Conservation (phyloP, 2,329 filamentous ascomycete genomes). For the Aspergillus novoparasiticus region DNA sequence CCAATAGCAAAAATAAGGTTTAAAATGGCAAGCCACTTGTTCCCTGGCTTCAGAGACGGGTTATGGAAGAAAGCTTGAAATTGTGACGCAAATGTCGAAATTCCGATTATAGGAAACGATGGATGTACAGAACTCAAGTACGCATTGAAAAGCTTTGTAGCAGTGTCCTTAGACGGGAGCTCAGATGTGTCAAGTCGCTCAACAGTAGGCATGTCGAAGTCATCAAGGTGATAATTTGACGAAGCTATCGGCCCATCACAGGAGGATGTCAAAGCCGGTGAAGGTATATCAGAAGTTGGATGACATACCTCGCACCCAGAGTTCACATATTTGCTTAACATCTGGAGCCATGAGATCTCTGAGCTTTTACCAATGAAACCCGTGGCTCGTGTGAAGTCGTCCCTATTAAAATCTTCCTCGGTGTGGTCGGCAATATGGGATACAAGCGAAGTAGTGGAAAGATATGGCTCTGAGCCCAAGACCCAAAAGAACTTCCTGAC, state of each 20-base stretch:
- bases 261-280: conserved; percentile 29
- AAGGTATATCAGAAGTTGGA: conserved; percentile 25
- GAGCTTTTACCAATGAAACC: conserved; percentile 50
- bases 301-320: conserved; percentile 25
- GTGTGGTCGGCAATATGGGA: conserved; percentile 40
- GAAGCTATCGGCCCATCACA: conserved; percentile 30
- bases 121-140: conserved; percentile 48
- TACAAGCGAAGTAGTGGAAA: not conserved
- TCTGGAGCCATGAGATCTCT: conserved; percentile 49
- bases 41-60: conserved; percentile 37
- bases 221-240: conserved; percentile 45
- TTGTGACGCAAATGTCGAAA: conserved; percentile 44
- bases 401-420: conserved; percentile 46
- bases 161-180: conserved; percentile 40
- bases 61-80: conserved; percentile 43
- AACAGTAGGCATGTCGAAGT: conserved; percentile 39
- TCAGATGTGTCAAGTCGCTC: conserved; percentile 39
- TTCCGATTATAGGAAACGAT: conserved; percentile 48
- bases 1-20: conserved; percentile 50
- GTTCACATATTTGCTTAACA: conserved; percentile 37
- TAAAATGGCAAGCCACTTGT: conserved; percentile 47
- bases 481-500: not conserved
- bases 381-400: conserved; percentile 40
- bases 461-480: not conserved
- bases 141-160: conserved; percentile 42